These are phyloP conservation scores for Bipolaris zeicola DNA, from an alignment of 2,329 filamentous ascomycete genomes.

Conservation along the genomic window DNA sequence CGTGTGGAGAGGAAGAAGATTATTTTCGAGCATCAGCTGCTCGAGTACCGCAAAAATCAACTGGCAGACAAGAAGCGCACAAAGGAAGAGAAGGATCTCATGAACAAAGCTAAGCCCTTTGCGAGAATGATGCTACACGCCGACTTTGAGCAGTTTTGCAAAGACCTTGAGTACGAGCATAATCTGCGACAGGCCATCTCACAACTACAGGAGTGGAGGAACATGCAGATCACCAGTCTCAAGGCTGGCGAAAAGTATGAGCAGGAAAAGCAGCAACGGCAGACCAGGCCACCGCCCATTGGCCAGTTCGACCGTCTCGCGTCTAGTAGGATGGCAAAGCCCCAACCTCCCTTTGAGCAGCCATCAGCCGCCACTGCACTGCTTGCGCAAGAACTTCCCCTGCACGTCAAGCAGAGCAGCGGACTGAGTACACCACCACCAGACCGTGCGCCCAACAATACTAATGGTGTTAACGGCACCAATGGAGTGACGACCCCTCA, in stretches of 20 bases:
- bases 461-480: constrained; percentile 52
- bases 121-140: constrained; percentile 94
- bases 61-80: constrained; percentile 91
- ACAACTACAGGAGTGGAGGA: constrained; percentile 93
- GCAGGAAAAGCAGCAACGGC: constrained; percentile 77
- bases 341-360: constrained; percentile 67
- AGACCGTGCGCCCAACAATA: constrained; percentile 52
- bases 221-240: constrained; percentile 81
- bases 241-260: constrained; percentile 91
- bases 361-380: constrained; percentile 76
- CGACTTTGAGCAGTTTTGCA: constrained; percentile 85
- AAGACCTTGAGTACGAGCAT: constrained; percentile 86
- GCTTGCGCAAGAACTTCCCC: constrained; percentile 77
- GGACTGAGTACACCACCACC: constrained; percentile 50
- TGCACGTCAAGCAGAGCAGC: constrained; percentile 58
- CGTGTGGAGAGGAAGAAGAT: constrained; percentile 95
- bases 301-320: constrained; percentile 87
- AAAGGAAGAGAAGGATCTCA: constrained; percentile 89
- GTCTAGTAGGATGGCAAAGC: constrained; percentile 70
- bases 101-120: constrained; percentile 95
- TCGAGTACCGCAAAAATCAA: constrained; percentile 92
- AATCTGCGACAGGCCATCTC: constrained; percentile 87
- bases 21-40: constrained; percentile 90
- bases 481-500: constrained; percentile 49
- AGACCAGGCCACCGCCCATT: constrained; percentile 69